Base-by-base conservation (phyloP, 768 basidiomycete genomes). In the Suillus paluster region DNA sequence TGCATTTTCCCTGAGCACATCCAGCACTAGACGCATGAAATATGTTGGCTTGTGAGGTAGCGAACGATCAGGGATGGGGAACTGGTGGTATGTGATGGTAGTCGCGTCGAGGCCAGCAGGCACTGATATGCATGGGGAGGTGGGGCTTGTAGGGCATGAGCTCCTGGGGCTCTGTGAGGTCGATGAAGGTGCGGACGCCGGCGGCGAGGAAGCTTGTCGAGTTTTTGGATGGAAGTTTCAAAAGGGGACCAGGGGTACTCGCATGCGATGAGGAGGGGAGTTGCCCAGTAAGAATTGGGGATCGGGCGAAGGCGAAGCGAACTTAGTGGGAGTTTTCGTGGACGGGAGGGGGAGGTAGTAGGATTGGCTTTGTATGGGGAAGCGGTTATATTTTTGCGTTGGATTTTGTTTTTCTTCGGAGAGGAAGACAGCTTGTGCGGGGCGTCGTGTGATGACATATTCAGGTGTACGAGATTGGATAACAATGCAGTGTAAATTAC, bases 241-340 rank as follows among this genome's bases (percentile, higher is more conserved):
- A 80, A 82, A 5, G 88, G 89, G 19, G 84, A 77, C 86, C 88
- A 93, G 1, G 91, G 91, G 73, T 92, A 92, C 70, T 93, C 91
- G 83, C 90, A 92, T 0, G 91, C 91, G 58, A 92, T 80, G 39
- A 93, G 82, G 12, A 80, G 75, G 0, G 86, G 81, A 0, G 90
- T 91, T 0, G 90, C 91, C 91, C 91, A 93, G 78, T 92, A 92
- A 0, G 88, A 90, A 75, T 93, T 93, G n/a, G 89, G 89, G 69
- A 92, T 86, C 33, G 91, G 91, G 1, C 88, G 85, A 0, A 76
- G 71, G 5, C 67, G 61, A 34, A 36, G 10, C 10, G 50, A 49
- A 15, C 30, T 58, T 34, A 61, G 33, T 33, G 60, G 48, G 11
- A 50, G 52, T 27, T 10, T 38, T 14, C 58, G 58, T n/a, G 34